phyloP scores from a whole-genome alignment of 768 basidiomycete species.

The Dioszegia aurantiaca region DNA sequence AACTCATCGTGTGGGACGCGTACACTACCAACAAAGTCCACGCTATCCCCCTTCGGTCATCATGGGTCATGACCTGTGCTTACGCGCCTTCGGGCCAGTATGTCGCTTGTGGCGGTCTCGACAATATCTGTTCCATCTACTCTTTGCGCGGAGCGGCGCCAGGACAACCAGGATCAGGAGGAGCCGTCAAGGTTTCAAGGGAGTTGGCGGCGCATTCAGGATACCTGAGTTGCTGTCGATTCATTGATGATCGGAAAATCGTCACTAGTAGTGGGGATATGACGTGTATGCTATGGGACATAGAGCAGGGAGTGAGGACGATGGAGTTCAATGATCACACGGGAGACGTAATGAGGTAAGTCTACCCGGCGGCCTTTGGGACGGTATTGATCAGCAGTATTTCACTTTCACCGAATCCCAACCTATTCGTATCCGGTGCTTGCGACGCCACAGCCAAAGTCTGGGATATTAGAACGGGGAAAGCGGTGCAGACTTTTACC shows the following conservation, averaged over 20 bases:
- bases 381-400: conserved; percentile 58
- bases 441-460: conserved; percentile 98
- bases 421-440: conserved; percentile 96
- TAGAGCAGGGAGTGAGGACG: conserved; percentile 94
- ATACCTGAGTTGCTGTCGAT: conserved; percentile 96
- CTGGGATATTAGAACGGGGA: conserved; percentile 97
- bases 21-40: conserved; percentile 99
- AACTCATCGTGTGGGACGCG: conserved; percentile 99
- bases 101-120: conserved; percentile 96
- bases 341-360: conserved; percentile 98
- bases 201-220: conserved; percentile 97
- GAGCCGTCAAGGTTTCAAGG: conserved; percentile 74
- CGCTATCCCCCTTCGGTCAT: conserved; percentile 93
- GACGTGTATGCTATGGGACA: conserved; percentile 99
- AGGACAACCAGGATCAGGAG: conserved; percentile 55
- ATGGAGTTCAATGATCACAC: conserved; percentile 99
- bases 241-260: conserved; percentile 98
- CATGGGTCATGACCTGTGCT: conserved; percentile 99
- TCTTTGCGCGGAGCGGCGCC: conserved; percentile 66
- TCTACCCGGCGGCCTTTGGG: conserved; percentile 1
- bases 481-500: conserved; percentile 96
- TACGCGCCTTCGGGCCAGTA: conserved; percentile 96
- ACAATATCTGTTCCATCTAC: conserved; percentile 99
- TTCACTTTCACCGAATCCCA: conserved; percentile 90
- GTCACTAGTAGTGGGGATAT: conserved; percentile 97